Base-by-base conservation (phyloP, 352 stramenopile genomes). In the Phytophthora cactorum region DNA sequence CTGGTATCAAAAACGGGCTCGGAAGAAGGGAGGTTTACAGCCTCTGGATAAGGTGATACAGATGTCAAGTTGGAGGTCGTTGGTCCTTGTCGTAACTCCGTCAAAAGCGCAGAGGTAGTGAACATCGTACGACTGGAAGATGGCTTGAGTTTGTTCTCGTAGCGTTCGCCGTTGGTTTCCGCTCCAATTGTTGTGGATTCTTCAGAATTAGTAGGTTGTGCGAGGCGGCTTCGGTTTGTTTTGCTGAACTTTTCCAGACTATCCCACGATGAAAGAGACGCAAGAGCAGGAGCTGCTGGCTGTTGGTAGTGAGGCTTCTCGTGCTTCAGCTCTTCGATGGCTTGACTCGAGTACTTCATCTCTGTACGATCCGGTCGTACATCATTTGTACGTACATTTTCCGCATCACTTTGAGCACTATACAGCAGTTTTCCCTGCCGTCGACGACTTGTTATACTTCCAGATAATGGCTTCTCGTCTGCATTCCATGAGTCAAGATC, bases 211-310 rank as follows among this genome's bases (percentile, higher is more conserved):
- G 66, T 64, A 41, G 66, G 54, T 7, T 58, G 66, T 4, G 81
- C 56, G 1, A 92, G 52, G 1, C 87, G 81, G 38, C 77, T 91
- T 41, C 78, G 71, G 39, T 82, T 93, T 0, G 78, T 91, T 62
- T 89, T 90, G 47, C 84, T 93, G 53, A 95, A 92, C n/a, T 89
- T 86, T 57, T 93, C 87, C 5, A 95, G 74, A 17, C 76, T 88
- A 41, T 95, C 87, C 81, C 84, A 91, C 9, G 82, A 72, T 1
- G 61, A 72, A 2, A 78, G 59, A 3, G 59, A 74, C 1, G 55
- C 41, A 5, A 67, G 45, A 32, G 58, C 44, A 27, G 70, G 46
- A 28, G 39, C 34, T 17, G 60, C 17, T 5, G 31, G 32, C 28
- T 52, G 55, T 5, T 68, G 25, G n/a, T 57, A 12, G 3, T 6